A percentile compares a stretch with the other conserved stretches of the same genome.
These are phyloP conservation scores for Rhizophagus clarus DNA, from an alignment of 192 early-diverging fungal species.

Conservation along the genomic window DNA sequence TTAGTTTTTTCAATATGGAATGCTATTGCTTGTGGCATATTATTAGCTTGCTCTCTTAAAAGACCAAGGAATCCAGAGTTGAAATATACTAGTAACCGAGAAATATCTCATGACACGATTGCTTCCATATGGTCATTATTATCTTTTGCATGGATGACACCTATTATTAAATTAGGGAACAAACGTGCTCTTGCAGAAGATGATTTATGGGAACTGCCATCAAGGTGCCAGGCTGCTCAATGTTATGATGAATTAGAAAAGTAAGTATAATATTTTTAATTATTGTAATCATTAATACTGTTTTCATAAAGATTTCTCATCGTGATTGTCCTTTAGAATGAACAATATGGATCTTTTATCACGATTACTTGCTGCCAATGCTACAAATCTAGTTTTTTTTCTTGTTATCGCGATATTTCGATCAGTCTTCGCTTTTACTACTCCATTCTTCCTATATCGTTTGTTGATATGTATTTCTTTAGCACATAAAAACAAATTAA, in stretches of 20 bases:
- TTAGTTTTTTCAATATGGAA: conserved; percentile 27
- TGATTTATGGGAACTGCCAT: conserved; percentile 40
- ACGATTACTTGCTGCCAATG: conserved; percentile 14
- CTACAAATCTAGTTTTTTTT: conserved; percentile 22
- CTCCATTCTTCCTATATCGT: conserved; percentile 50
- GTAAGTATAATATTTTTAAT: conserved; percentile 1
- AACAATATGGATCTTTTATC: conserved; percentile 21
- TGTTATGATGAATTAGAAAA: conserved; percentile 30
- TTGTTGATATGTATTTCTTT: conserved; percentile 49
- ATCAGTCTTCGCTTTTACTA: conserved; percentile 49
- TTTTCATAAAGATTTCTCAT: neutral
- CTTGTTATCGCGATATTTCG: conserved; percentile 34
- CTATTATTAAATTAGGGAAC: conserved; percentile 41
- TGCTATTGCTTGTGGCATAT: conserved; percentile 14
- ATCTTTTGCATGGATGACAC: conserved; percentile 38
- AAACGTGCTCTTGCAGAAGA: conserved; percentile 34
- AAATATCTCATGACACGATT: conserved; percentile 34
- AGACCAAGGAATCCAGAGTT: conserved; percentile 33
- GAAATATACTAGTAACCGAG: conserved; percentile 16
- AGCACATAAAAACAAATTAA: neutral
- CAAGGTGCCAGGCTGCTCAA: conserved; percentile 27
- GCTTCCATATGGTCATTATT: conserved; percentile 34
- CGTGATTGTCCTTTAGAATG: neutral
- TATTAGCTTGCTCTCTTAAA: conserved; percentile 24
- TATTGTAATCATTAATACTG: neutral